These are phyloP conservation scores for Xylaria venustula DNA, from an alignment of 495 filamentous ascomycete genomes.

Conservation along the genomic window DNA sequence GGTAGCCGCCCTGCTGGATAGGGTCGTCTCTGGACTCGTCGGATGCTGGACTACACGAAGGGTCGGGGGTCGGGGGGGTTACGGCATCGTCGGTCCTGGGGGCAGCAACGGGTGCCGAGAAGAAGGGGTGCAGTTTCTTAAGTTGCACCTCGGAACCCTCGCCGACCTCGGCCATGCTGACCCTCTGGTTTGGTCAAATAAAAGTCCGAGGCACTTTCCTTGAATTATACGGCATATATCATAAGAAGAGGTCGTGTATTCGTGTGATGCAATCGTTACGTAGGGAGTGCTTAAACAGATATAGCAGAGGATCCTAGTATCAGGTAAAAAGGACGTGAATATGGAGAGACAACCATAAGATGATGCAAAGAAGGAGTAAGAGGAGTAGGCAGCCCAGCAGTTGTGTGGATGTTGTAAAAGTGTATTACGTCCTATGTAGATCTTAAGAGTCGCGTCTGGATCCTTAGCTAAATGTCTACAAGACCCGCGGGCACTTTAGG, in stretches of 20 bases:
- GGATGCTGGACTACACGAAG: conserved; percentile 21
- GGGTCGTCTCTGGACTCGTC: conserved; percentile 1
- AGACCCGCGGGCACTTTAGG: no score
- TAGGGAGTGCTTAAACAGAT: background rate
- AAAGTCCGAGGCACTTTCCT: conserved; percentile 1
- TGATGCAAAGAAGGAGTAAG: background rate
- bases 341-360: background rate
- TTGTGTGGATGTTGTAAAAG: background rate
- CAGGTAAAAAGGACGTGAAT: background rate
- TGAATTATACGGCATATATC: background rate
- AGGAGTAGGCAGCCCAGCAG: background rate
- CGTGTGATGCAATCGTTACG: background rate
- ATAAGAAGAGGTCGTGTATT: background rate
- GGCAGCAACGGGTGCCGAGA: conserved; percentile 24
- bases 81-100: conserved; percentile 9
- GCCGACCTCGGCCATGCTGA: conserved; percentile 20
- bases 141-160: conserved; percentile 13
- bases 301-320: background rate
- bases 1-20: background rate
- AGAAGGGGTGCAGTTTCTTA: conserved; percentile 44
- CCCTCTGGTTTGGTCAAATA: background rate
- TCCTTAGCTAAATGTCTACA: no score
- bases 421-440: no score
- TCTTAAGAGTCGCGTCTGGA: no score
- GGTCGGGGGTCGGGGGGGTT: conserved; percentile 22